Evolutionary conservation across 192 early-diverging fungal species (phyloP), one percentile per base, ranked within the genome.

Genomic region (Coemansia sp.): DNA sequence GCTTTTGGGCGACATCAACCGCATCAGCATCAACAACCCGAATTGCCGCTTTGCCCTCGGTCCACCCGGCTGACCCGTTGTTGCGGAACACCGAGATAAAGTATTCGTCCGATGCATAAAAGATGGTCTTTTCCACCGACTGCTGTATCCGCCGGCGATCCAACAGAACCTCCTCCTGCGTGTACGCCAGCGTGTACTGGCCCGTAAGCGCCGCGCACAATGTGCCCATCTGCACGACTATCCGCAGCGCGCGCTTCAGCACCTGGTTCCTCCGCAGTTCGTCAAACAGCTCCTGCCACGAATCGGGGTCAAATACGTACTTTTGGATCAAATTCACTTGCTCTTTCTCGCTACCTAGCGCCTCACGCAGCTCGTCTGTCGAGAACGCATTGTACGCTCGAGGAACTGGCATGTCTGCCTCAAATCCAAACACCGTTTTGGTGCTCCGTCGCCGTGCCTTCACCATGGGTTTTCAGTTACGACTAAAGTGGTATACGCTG

Each of bases 211-310:
- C 68, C 5, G 77, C 77, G 60, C 61, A 67, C 45, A 75, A 49
- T 8, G 77, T 80, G 62, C 77, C 77, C 71, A 80, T 75, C 65
- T 80, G 77, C 19, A 80, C 77, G 8, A 80, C 50, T 63, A 80
- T 66, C 71, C 77, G 72, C 58, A 80, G 66, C 5, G 72, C 71
- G 0, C 77, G 77, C 55, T 80, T 80, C 50, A 71, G 54, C 24
- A 74, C 77, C 15, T 66, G 65, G 65, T 80, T 80, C 65, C 74
- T 80, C 23, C 59, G 68, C 54, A 65, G 64, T 60, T 79, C 76
- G 15, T 24, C 39, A 25, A 74, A 80, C 55, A 74, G 58, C 60
- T 65, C 69, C 38, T 62, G 39, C 77, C 77, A 80, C 10, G 58
- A 57, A 35, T 73, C 72, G 23, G 72, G 68, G 39, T 80, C 77